Percentiles rank a stretch among this genome's conserved stretches.
phyloP scores from a whole-genome alignment of 306 rosid species.

The Inga leiocalycina region DNA sequence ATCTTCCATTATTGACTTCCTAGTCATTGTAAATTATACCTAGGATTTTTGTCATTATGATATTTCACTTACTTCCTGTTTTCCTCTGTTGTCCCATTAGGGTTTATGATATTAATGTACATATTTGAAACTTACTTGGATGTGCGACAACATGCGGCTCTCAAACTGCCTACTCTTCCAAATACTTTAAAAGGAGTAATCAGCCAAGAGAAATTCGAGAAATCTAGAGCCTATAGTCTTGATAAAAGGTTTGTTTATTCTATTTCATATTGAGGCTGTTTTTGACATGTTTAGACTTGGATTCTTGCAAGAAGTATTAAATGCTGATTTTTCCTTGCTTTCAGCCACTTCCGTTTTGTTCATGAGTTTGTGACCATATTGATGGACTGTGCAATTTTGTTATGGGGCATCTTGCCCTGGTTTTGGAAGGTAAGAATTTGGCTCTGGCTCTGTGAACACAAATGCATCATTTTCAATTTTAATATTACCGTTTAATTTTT shows the following conservation, averaged over 20 bases:
- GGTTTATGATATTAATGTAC: constrained; percentile 91
- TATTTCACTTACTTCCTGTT: constrained; percentile 14
- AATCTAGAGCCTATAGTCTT: constrained; percentile 91
- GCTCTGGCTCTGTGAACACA: constrained; percentile 27
- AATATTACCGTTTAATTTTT: constrained; percentile 12
- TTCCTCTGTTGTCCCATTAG: constrained; percentile 42
- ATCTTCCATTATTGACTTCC: not conserved
- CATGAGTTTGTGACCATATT: constrained; percentile 87
- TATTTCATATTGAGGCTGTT: constrained; percentile 11
- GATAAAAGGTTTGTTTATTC: constrained; percentile 76
- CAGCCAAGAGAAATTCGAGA: constrained; percentile 90
- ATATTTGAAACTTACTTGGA: constrained; percentile 90
- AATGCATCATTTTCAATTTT: constrained; percentile 15
- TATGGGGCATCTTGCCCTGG: constrained; percentile 84
- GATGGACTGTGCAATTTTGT: constrained; percentile 84
- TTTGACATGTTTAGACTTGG: not conserved
- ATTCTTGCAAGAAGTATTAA: constrained; percentile 22
- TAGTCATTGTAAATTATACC: constrained; percentile 6
- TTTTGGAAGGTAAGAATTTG: constrained; percentile 85
- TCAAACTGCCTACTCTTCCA: constrained; percentile 84
- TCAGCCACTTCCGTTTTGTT: constrained; percentile 88
- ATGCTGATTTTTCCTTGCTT: constrained; percentile 31
- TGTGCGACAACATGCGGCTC: constrained; percentile 81
- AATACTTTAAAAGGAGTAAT: constrained; percentile 89
- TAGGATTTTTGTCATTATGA: not conserved